Conservation (phyloP, 2,329 filamentous ascomycete species). For the Fonsecaea pugnacius region DNA sequence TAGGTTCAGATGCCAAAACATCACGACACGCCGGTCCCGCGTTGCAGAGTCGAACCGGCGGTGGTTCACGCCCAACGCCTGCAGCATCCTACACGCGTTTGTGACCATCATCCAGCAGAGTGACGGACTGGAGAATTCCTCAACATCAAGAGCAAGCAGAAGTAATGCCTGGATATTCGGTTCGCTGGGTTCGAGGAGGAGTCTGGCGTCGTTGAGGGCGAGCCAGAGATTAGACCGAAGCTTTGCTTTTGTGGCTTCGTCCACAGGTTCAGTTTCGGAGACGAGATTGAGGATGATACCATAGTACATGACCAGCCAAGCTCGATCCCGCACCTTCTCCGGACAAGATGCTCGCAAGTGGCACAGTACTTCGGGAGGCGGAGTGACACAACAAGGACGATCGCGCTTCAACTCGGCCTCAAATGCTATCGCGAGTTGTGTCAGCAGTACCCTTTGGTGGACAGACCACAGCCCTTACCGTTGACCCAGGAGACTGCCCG, state of each 20-base stretch:
- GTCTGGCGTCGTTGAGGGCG: conserved; percentile 11
- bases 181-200: conserved; percentile 10
- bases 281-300: conserved; percentile 13
- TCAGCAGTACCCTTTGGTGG: background rate
- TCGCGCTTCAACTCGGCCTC: conserved; percentile 14
- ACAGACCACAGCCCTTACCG: background rate
- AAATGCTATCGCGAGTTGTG: background rate
- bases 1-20: conserved; percentile 12
- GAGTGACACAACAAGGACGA: conserved; percentile 9
- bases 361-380: conserved; percentile 11
- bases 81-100: conserved; percentile 10
- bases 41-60: conserved; percentile 12
- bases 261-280: conserved; percentile 4
- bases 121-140: conserved; percentile 4
- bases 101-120: conserved; percentile 12
- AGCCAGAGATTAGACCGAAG: conserved; percentile 12
- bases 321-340: conserved; percentile 12
- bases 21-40: conserved; percentile 5
- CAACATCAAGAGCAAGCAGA: conserved; percentile 8
- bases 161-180: conserved; percentile 7
- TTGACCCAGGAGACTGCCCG: background rate
- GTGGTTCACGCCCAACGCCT: conserved; percentile 9
- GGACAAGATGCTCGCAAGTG: conserved; percentile 16
- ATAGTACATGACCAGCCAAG: conserved; percentile 21
- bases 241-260: conserved; percentile 16